Evolutionary conservation across 768 basidiomycete species (phyloP).

Genomic region (Serendipita sp.): DNA sequence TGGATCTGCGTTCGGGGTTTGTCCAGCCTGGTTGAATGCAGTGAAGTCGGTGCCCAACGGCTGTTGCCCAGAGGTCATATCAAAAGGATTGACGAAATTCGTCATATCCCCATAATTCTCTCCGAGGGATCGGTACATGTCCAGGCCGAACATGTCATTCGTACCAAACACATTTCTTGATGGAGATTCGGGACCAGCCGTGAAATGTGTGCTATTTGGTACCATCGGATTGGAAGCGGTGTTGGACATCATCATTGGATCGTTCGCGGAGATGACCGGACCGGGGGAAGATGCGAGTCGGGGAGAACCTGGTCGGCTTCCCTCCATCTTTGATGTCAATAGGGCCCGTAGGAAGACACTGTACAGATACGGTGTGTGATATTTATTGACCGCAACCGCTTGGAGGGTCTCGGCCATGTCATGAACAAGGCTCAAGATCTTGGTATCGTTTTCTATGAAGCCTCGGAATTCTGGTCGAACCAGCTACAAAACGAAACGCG

Average conservation of each 20-base stretch:
- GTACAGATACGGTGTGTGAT: constrained; percentile 86
- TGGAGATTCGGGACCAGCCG: neutral
- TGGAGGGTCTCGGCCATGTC: constrained; percentile 75
- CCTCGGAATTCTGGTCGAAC: constrained; percentile 70
- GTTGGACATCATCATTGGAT: neutral
- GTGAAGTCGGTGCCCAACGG: neutral
- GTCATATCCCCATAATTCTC: constrained; percentile 2
- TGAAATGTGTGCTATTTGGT: neutral
- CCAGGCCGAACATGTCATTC: neutral
- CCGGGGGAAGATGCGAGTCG: neutral
- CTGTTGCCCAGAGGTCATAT: neutral
- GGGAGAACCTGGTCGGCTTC: neutral
- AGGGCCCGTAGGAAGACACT: constrained; percentile 67
- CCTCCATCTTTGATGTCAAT: constrained; percentile 34
- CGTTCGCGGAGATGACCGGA: constrained; percentile 3
- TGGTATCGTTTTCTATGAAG: constrained; percentile 57
- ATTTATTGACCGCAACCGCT: constrained; percentile 52
- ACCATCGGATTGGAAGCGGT: neutral
- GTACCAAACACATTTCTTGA: neutral
- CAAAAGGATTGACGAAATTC: constrained; percentile 4
- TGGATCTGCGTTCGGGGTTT: constrained; percentile 8
- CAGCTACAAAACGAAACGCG: constrained; percentile 28
- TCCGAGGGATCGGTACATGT: constrained; percentile 1
- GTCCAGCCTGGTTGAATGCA: neutral
- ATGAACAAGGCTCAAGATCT: constrained; percentile 50